phyloP scores from a whole-genome alignment of 2,329 filamentous ascomycete species.

The Sclerotinia minor region DNA sequence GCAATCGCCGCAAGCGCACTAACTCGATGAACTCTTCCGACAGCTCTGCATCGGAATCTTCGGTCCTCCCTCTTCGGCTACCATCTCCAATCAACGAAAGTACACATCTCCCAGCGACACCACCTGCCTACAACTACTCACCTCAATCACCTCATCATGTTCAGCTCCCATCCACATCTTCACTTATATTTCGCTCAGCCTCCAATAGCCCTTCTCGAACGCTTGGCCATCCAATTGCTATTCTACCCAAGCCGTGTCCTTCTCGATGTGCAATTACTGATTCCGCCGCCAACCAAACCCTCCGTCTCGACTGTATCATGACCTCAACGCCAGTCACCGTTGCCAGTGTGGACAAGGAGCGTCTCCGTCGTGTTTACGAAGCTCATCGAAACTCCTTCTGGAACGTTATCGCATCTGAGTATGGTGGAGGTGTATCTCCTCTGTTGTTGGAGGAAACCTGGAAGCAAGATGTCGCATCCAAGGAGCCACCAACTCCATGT shows the following conservation, averaged over 20 bases:
- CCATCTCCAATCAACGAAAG: slow-evolving; percentile 53
- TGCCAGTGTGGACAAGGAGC: slow-evolving; percentile 54
- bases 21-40: slow-evolving; percentile 68
- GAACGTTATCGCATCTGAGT: slow-evolving; percentile 69
- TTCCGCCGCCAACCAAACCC: slow-evolving; percentile 43
- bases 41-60: slow-evolving; percentile 52
- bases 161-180: slow-evolving; percentile 49
- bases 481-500: slow-evolving; percentile 42
- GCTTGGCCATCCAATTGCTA: slow-evolving; percentile 53
- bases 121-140: slow-evolving; percentile 45
- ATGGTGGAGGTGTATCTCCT: slow-evolving; percentile 63
- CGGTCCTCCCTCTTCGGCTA: slow-evolving; percentile 50
- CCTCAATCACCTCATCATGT: slow-evolving; percentile 39
- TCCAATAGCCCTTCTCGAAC: slow-evolving; percentile 51
- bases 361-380: slow-evolving; percentile 69
- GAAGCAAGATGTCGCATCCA: slow-evolving; percentile 44
- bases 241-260: slow-evolving; percentile 65
- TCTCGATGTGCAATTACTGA: slow-evolving; percentile 48
- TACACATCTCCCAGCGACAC: slow-evolving; percentile 32
- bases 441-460: slow-evolving; percentile 70
- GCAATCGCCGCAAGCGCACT: slow-evolving; percentile 75
- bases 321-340: slow-evolving; percentile 45
- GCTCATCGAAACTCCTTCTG: slow-evolving; percentile 71
- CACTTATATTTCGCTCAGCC: slow-evolving; percentile 53
- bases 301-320: slow-evolving; percentile 62